phyloP scores from a whole-genome alignment of 352 stramenopile species.

The Plasmopara halstedii region DNA sequence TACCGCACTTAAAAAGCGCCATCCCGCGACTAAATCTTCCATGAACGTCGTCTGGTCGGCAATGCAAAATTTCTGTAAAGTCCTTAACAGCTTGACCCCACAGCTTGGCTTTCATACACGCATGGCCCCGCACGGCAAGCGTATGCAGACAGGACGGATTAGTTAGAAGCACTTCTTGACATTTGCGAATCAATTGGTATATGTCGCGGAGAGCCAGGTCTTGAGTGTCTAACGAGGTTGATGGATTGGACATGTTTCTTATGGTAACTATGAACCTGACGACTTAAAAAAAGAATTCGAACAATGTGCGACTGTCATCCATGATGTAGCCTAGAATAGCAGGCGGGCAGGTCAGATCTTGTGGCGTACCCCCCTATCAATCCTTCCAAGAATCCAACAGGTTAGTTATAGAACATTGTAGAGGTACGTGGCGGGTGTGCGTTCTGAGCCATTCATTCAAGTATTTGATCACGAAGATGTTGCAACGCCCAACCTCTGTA shows the following conservation, averaged over 20 bases:
- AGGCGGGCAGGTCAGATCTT: background rate
- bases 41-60: constrained; percentile 48
- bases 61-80: constrained; percentile 44
- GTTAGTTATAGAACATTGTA: too few relatives aligned
- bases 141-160: constrained; percentile 53
- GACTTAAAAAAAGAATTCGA: background rate
- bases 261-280: background rate
- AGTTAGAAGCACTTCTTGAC: constrained; percentile 27
- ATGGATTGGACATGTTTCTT: background rate
- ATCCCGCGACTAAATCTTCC: constrained; percentile 60
- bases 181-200: constrained; percentile 47
- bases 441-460: background rate
- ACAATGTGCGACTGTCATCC: too few relatives aligned
- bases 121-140: constrained; percentile 49
- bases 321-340: background rate
- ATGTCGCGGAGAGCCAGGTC: constrained; percentile 35
- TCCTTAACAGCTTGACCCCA: constrained; percentile 47
- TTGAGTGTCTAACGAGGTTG: constrained; percentile 3
- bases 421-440: background rate
- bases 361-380: background rate
- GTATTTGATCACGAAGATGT: too few relatives aligned
- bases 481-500: too few relatives aligned
- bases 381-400: too few relatives aligned
- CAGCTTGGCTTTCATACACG: constrained; percentile 64
- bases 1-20: constrained; percentile 6